Percentiles rank a stretch among this genome's conserved stretches.
phyloP scores from a whole-genome alignment of 1,139 yeast species.

The Geotrichum aggregatum region DNA sequence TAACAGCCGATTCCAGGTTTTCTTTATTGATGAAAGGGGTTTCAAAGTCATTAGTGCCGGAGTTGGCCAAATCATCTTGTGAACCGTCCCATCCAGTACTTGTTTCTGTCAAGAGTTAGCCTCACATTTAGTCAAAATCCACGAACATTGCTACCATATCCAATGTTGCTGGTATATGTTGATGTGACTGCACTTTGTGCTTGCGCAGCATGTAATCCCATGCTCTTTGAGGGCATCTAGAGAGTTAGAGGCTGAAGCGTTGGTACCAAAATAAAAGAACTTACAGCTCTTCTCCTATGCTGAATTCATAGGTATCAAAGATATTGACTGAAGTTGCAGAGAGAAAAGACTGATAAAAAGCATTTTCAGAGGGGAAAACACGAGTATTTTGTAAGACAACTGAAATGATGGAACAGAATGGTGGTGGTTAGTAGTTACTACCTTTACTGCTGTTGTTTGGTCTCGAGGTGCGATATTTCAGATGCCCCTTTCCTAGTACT shows the following conservation, averaged over 20 bases:
- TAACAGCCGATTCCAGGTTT: slow-evolving; percentile 18
- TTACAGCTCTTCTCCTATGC: background rate
- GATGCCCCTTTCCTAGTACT: too few species aligned
- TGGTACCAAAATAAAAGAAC: background rate
- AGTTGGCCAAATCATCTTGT: background rate
- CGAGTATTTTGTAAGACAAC: background rate
- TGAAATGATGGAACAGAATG: background rate
- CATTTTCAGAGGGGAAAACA: background rate
- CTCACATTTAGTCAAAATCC: background rate
- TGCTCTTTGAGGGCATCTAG: slow-evolving; percentile 4
- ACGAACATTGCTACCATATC: slow-evolving; percentile 11
- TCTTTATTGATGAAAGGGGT: slow-evolving; percentile 17
- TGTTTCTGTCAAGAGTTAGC: slow-evolving; percentile 9
- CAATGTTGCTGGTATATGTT: slow-evolving; percentile 9
- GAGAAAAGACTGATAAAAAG: too few species aligned
- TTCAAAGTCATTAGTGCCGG: slow-evolving; percentile 17
- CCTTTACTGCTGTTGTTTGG: too few species aligned
- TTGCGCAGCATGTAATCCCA: slow-evolving; percentile 15
- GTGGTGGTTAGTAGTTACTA: too few species aligned
- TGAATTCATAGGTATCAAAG: background rate
- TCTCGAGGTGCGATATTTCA: too few species aligned
- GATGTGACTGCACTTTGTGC: slow-evolving; percentile 7
- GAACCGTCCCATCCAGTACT: slow-evolving; percentile 18
- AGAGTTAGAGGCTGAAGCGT: background rate
- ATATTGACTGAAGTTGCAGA: too few species aligned